Evolutionary conservation across 2,329 filamentous ascomycete species (phyloP), one percentile per base, ranked within the genome.

Genomic region (Curvularia eragrostidis): DNA sequence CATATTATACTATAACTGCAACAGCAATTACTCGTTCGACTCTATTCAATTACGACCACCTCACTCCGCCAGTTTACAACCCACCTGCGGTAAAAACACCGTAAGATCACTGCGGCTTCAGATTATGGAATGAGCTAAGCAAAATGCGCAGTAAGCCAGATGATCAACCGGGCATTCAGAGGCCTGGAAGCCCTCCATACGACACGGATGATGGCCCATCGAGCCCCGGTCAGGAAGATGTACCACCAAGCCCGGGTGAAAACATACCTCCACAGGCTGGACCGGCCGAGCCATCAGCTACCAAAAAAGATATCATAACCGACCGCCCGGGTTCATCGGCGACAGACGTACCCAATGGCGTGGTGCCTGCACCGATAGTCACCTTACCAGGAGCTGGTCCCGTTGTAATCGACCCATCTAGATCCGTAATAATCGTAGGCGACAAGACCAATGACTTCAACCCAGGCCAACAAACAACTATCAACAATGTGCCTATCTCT

Each of bases 401-500:
- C 5, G 1, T 54, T 15, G 5, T 18, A 1, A 10, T 54, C 1
- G 43, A 48, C 1, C 51, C 51, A 2, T 54, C 51, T 0, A 32
- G 3, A 6, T 42, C 52, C 13, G 44, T 2, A 13, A 36, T 54
- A 3, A 7, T 42, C 5, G 1, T 54, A 0, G 15, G 44, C 19
- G 36, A 36, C 19, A 39, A 34, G 6, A 5, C 15, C 4, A 42
- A 24, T 5, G 21, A 8, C 7, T 32, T 54, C 9, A 15, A 2
- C 2, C 15, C 52, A 12, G 52, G 52, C 19, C 43, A 48, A 8
- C 44, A 54, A 6, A 54, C 52, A 6, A 54, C 34, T 6, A 21
- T 54, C 19, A 26, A 41, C 36, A 5, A 42, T 5, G 12, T 49
- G 18, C 24, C 52, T 10, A 42, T 54, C 7, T 49, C 52, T 1